Percentiles rank a stretch among this genome's conserved stretches.
Conservation (phyloP, 148 eudicot species). For the Suaeda aralocaspica region DNA sequence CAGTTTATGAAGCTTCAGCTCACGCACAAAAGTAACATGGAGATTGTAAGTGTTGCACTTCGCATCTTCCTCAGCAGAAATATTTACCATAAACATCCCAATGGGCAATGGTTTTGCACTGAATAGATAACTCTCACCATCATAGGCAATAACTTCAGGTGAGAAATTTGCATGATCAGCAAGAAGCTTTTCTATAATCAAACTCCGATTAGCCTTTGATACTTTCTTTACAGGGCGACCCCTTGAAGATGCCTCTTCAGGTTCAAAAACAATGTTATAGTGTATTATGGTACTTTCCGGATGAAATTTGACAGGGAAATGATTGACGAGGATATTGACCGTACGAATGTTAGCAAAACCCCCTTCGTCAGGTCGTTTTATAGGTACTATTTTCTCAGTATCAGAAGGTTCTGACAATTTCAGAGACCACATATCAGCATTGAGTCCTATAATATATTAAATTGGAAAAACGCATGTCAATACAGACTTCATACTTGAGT, state of each 20-base stretch:
- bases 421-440: constrained; percentile 24
- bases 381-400: constrained; percentile 29
- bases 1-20: constrained; percentile 49
- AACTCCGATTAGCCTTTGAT: constrained; percentile 31
- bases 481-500: too few species aligned
- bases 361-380: constrained; percentile 50
- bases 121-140: constrained; percentile 68
- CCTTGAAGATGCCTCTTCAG: constrained; percentile 21
- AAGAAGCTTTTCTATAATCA: constrained; percentile 46
- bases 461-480: background rate
- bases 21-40: constrained; percentile 38
- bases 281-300: constrained; percentile 35
- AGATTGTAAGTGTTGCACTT: constrained; percentile 34
- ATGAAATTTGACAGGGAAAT: constrained; percentile 51
- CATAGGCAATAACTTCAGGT: constrained; percentile 45
- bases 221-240: constrained; percentile 33
- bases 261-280: constrained; percentile 58
- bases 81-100: constrained; percentile 40
- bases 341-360: constrained; percentile 29
- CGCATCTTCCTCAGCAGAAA: constrained; percentile 41
- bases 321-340: constrained; percentile 52
- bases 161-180: constrained; percentile 39
- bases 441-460: constrained; percentile 1
- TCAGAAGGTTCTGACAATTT: constrained; percentile 28
- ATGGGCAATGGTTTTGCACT: constrained; percentile 46